Conservation (phyloP, 257 asterid species). For the Solanum peruvianum region DNA sequence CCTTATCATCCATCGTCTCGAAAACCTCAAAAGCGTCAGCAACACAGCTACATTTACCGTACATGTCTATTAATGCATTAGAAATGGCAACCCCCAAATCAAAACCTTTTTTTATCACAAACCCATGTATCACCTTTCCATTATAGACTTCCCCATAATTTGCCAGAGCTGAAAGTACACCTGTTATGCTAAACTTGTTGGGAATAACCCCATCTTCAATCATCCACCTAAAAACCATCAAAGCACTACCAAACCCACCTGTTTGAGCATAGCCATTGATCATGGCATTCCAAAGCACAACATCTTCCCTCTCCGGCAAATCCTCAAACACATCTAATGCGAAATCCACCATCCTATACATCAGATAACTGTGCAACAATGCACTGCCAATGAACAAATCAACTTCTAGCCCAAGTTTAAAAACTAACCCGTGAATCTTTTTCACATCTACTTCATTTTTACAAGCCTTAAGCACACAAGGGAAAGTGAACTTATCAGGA, state of each 20-base stretch:
- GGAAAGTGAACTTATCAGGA: conserved; percentile 78
- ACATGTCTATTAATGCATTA: conserved; percentile 77
- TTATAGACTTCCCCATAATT: conserved; percentile 38
- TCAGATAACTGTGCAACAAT: conserved; percentile 46
- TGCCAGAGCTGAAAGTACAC: conserved; percentile 56
- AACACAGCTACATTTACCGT: conserved; percentile 63
- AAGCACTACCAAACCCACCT: conserved; percentile 36
- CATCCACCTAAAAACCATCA: conserved; percentile 44
- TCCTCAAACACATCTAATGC: conserved; percentile 54
- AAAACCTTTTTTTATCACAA: conserved; percentile 42
- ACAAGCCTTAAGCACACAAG: conserved; percentile 72
- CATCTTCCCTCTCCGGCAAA: conserved; percentile 51
- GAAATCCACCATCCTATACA: conserved; percentile 32
- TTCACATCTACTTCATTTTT: conserved; percentile 20
- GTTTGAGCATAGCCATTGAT: conserved; percentile 56
- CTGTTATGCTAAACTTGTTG: conserved; percentile 46
- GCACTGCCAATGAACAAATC: conserved; percentile 72
- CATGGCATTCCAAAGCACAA: conserved; percentile 81
- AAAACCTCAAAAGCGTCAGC: conserved; percentile 43
- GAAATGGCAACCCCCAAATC: conserved; percentile 34
- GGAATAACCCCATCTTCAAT: conserved; percentile 34
- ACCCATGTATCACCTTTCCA: conserved; percentile 47
- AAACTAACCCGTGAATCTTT: conserved; percentile 42
- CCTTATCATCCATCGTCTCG: conserved; percentile 41
- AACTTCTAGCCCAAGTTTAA: conserved; percentile 41